Evolutionary conservation across 2,329 filamentous ascomycete species (phyloP), one percentile per base, ranked within the genome.

Genomic region (Cryphonectria naterciae): DNA sequence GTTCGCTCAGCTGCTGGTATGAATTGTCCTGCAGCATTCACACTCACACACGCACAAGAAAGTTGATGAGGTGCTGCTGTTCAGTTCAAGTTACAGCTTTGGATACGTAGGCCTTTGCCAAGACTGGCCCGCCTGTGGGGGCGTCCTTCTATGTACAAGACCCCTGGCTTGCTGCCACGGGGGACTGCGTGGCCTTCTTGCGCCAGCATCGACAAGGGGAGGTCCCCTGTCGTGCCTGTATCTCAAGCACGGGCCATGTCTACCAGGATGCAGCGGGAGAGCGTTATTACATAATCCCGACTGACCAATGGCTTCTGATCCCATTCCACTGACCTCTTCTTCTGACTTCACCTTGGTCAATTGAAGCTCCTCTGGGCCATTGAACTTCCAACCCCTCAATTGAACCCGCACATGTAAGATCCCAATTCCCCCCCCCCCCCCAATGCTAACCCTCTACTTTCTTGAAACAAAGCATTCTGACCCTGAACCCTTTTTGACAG

Each of bases 101-200:
- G 77, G 75, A 79, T 78, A 80, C 78, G 78, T 80, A 79, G 77
- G 74, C 78, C 76, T 75, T 79, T 79, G 77, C 77, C 77, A 79
- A 79, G 77, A 73, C 75, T 22, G 19, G 37, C 62, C 32, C 32
- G 56, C 35, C 32, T 32, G 43, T 58, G 69, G 60, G 69, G 60
- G 69, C 56, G 60, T 39, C 41, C 28, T 54, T 39, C 46, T 49
- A 32, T 32, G 32, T 32, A 69, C 49, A 49, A 60, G 43, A 58
- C 68, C 70, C 68, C 65, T 62, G 62, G 28, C 41, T n/a, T 66
- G 37, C 62, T 64, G 13, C 49, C 62, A 65, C 49, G 1, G 28
- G 35, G 28, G 35, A 17, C 28, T 63, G 67, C 67, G 70, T 72
- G 68, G 70, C 70, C 61, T 68, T 72, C 65, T 70, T 65, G 61